Evolutionary conservation across 768 basidiomycete species (phyloP), one percentile per base, ranked within the genome.

Genomic region (Collybiopsis luxurians): DNA sequence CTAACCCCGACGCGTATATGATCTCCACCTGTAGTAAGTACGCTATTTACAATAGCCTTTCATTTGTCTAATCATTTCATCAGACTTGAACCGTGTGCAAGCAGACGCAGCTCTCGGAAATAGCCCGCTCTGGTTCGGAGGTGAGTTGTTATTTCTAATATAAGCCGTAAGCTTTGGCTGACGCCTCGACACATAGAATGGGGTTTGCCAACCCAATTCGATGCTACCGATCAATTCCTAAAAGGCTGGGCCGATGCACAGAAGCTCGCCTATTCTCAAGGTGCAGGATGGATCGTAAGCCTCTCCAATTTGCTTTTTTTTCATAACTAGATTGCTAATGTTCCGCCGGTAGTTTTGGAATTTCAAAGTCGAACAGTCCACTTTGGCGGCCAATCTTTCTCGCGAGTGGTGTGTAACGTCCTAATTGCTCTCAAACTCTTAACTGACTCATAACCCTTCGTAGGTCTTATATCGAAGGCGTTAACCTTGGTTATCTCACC

Each of bases 171-270:
- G 5, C 5, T 34, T 34, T 13, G 13, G 13, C 13, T 34, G 31
- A 34, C 31, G 13, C 31, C 5, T 34, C 5, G 5, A 34, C 13
- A 34, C 13, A 5, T 34, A 59, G 84, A 85, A 68, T 85, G 83
- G 83, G 76, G 79, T 17, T 75, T 90, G 19, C 66, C 86, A 11
- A 89, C 87, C 1, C 76, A 87, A 58, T 89, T 89, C 67, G 49
- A 67, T 30, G 84, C 87, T 4, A 80, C 83, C 2, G 78, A 88
- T 52, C 77, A 65, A 0, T 89, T 90, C 73, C 67, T 89, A 40
- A 58, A 51, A 57, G 69, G 86, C 63, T 89, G 88, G 88, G 88
- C 86, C 11, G 89, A 90, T 61, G 86, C 88, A 27, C 88, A 90
- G 68, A 90, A 90, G 66, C 68, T 82, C 36, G 74, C 79, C 1